Conservation (phyloP, 2,329 filamentous ascomycete species). For the Hypoxylon sp. region DNA sequence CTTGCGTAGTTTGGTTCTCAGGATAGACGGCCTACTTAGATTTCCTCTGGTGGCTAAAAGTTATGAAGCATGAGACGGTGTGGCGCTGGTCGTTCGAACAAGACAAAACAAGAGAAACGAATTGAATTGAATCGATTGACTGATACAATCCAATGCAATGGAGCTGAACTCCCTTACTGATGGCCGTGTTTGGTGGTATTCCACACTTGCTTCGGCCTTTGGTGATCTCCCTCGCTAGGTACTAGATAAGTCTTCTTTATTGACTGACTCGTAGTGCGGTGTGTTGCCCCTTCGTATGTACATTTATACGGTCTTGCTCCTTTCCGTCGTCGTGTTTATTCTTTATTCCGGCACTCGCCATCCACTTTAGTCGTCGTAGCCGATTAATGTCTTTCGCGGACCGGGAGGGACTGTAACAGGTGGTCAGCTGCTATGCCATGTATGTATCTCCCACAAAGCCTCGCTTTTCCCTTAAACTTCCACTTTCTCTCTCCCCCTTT, state of each 20-base stretch:
- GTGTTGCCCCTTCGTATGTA: constrained; percentile 23
- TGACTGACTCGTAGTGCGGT: constrained; percentile 5
- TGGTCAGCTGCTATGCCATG: constrained; percentile 39
- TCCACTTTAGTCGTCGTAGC: constrained; percentile 67
- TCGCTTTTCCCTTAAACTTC: too few species aligned
- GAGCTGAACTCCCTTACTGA: neutral
- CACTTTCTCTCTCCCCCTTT: neutral
- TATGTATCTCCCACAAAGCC: neutral
- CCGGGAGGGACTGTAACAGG: constrained; percentile 64
- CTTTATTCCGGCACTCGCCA: neutral
- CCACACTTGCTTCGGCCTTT: neutral
- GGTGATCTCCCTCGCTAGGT: neutral
- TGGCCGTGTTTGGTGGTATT: constrained; percentile 1
- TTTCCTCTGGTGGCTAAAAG: neutral
- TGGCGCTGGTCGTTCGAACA: constrained; percentile 14
- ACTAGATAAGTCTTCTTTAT: neutral
- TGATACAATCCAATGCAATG: constrained; percentile 5
- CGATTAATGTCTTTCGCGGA: constrained; percentile 69
- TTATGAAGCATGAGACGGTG: neutral
- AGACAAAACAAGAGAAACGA: constrained; percentile 1
- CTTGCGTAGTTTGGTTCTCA: constrained; percentile 13
- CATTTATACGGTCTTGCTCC: constrained; percentile 11
- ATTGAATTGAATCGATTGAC: constrained; percentile 8
- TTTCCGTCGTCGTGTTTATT: constrained; percentile 8
- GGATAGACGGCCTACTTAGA: constrained; percentile 31